Percentiles rank a stretch among this genome's conserved stretches.
phyloP scores from a whole-genome alignment of 2,329 filamentous ascomycete species.

The Paracoccidioides brasiliensis region DNA sequence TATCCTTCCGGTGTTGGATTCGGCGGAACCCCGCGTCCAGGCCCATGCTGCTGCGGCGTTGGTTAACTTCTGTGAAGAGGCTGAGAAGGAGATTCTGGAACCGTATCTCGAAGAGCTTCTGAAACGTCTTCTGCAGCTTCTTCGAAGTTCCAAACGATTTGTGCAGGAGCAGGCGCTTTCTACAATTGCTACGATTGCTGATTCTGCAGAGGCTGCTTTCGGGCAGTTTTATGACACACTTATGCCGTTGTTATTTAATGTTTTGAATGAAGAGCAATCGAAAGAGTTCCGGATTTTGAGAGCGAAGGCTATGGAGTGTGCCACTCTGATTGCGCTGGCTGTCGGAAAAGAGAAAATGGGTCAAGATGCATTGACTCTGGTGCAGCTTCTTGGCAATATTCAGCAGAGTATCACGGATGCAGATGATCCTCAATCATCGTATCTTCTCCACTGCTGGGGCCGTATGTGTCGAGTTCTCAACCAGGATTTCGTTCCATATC shows the following conservation, averaged over 20 bases:
- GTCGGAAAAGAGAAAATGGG: slow-evolving; percentile 90
- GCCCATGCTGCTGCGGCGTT: slow-evolving; percentile 94
- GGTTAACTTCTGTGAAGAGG: slow-evolving; percentile 98
- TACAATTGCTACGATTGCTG: slow-evolving; percentile 97
- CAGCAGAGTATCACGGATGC: slow-evolving; percentile 76
- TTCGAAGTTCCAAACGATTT: slow-evolving; percentile 86
- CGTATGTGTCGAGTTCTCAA: slow-evolving; percentile 94
- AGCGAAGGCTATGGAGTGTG: slow-evolving; percentile 98
- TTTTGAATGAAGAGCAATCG: slow-evolving; percentile 76
- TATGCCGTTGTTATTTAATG: slow-evolving; percentile 88
- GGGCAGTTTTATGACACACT: slow-evolving; percentile 89
- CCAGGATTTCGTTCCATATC: slow-evolving; percentile 79
- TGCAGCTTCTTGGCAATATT: slow-evolving; percentile 75
- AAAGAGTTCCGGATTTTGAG: slow-evolving; percentile 85
- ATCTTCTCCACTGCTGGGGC: slow-evolving; percentile 97
- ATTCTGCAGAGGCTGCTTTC: slow-evolving; percentile 91
- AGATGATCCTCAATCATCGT: slow-evolving; percentile 92
- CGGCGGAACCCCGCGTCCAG: slow-evolving; percentile 83
- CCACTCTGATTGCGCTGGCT: slow-evolving; percentile 82
- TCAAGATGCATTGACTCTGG: slow-evolving; percentile 71
- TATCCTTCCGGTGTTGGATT: slow-evolving; percentile 84
- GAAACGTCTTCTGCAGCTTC: slow-evolving; percentile 68
- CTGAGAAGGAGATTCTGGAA: slow-evolving; percentile 80
- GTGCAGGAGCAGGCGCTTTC: slow-evolving; percentile 96
- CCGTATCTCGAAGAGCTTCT: slow-evolving; percentile 86